Conservation (phyloP, 495 filamentous ascomycete genomes). For the Tricharina praecox region DNA sequence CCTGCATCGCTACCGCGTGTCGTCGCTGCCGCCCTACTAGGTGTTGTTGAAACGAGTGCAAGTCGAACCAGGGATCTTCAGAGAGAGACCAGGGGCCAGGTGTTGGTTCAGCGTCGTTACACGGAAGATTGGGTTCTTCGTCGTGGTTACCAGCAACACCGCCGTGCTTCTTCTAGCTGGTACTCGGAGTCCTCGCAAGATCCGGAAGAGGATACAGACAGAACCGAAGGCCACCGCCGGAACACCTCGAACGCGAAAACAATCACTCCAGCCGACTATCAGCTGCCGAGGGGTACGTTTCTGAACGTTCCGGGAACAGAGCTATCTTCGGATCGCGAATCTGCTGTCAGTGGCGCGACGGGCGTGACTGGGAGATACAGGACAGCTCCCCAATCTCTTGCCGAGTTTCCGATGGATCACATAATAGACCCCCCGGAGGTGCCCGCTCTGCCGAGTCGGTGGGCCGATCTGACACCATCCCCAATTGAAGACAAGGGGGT, state of each 20-base stretch:
- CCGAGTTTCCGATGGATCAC: constrained; percentile 10
- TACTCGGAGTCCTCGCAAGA: constrained; percentile 10
- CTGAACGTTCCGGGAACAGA: constrained; percentile 16
- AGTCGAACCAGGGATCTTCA: no score
- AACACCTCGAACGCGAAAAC: constrained; percentile 25
- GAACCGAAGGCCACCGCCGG: constrained; percentile 11
- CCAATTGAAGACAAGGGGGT: background rate
- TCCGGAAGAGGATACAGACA: constrained; percentile 9
- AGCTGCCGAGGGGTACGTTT: constrained; percentile 3
- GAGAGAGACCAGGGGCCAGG: constrained; percentile 8
- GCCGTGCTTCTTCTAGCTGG: constrained; percentile 19
- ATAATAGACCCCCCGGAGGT: background rate
- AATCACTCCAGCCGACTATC: constrained; percentile 23
- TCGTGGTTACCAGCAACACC: constrained; percentile 23
- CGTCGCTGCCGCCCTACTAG: no score
- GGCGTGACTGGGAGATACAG: constrained; percentile 11
- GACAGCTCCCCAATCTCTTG: constrained; percentile 23
- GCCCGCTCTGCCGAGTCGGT: constrained; percentile 18
- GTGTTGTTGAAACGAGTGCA: no score
- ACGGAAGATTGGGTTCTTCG: constrained; percentile 27
- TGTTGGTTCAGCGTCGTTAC: constrained; percentile 19
- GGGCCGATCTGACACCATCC: constrained; percentile 15
- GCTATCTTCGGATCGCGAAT: constrained; percentile 20
- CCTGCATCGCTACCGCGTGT: constrained; percentile 9
- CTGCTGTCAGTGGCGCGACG: constrained; percentile 11